Conservation (phyloP, 2,329 filamentous ascomycete species). For the Dactylellina drechsleri region DNA sequence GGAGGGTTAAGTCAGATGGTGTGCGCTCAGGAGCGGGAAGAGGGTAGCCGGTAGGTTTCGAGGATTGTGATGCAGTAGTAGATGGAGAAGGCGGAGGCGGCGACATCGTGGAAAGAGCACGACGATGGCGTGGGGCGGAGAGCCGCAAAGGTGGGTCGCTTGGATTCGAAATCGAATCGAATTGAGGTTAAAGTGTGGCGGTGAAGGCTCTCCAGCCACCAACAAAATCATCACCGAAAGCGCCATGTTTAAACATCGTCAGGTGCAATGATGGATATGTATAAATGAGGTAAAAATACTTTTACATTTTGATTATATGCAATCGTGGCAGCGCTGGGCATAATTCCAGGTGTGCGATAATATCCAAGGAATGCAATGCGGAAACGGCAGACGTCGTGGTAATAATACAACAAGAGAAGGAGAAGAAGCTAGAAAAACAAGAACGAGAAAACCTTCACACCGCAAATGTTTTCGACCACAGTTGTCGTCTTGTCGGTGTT, state of each 20-base stretch:
- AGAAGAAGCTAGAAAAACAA: constrained; percentile 14
- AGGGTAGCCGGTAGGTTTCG: constrained; percentile 23
- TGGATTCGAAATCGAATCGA: constrained; percentile 6
- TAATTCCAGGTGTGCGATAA: constrained; percentile 3
- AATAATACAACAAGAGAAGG: constrained; percentile 33
- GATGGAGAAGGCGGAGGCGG: constrained; percentile 8
- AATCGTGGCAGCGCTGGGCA: neutral
- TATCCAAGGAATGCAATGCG: constrained; percentile 14
- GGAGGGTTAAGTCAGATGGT: constrained; percentile 58
- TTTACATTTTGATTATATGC: constrained; percentile 9
- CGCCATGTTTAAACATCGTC: too few relatives aligned
- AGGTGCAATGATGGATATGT: too few relatives aligned
- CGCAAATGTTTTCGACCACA: constrained; percentile 24
- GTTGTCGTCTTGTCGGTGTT: constrained; percentile 43
- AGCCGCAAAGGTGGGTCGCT: neutral
- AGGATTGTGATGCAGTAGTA: neutral
- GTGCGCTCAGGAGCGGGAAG: constrained; percentile 33
- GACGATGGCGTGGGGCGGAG: constrained; percentile 5
- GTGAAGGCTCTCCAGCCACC: neutral
- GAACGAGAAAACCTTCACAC: constrained; percentile 49
- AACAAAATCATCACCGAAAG: constrained; percentile 11
- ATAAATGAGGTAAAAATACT: neutral
- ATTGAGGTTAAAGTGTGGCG: constrained; percentile 1
- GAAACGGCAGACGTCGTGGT: constrained; percentile 11
- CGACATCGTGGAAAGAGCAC: constrained; percentile 26